Evolutionary conservation across 2,329 filamentous ascomycete genomes (phyloP).

Genomic region (Laburnicola sp.): DNA sequence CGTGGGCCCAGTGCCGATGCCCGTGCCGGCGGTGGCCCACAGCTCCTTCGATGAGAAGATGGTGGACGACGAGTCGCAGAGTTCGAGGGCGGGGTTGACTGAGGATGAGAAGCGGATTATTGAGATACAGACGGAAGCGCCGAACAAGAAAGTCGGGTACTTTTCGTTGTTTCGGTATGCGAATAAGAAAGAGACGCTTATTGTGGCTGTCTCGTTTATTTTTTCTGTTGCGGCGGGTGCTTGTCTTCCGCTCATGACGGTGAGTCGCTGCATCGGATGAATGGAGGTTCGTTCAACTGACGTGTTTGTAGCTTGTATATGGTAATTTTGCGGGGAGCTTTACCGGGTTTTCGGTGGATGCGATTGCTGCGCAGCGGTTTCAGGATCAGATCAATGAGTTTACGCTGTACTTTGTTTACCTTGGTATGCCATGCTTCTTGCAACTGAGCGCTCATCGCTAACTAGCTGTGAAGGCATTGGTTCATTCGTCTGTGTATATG

Average conservation of each 20-base stretch:
- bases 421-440: constrained; percentile 45
- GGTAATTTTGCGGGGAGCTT: constrained; percentile 46
- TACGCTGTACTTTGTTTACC: constrained; percentile 46
- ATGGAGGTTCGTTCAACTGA: not conserved
- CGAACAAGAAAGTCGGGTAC: constrained; percentile 49
- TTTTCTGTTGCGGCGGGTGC: constrained; percentile 73
- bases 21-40: not conserved
- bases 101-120: constrained; percentile 42
- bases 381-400: constrained; percentile 34
- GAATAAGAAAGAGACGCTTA: constrained; percentile 44
- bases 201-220: constrained; percentile 59
- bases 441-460: constrained; percentile 1
- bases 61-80: constrained; percentile 25
- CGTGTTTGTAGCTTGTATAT: constrained; percentile 36
- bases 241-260: constrained; percentile 73
- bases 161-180: constrained; percentile 53
- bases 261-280: constrained; percentile 21
- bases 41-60: constrained; percentile 29
- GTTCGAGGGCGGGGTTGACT: constrained; percentile 30
- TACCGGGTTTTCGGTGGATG: constrained; percentile 40
- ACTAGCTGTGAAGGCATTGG: constrained; percentile 25
- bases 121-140: constrained; percentile 48
- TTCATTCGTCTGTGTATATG: constrained; percentile 66
- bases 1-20: no score
- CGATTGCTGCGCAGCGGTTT: constrained; percentile 30